phyloP scores from a whole-genome alignment of 2,329 filamentous ascomycete species.

The Penicillium sp. region DNA sequence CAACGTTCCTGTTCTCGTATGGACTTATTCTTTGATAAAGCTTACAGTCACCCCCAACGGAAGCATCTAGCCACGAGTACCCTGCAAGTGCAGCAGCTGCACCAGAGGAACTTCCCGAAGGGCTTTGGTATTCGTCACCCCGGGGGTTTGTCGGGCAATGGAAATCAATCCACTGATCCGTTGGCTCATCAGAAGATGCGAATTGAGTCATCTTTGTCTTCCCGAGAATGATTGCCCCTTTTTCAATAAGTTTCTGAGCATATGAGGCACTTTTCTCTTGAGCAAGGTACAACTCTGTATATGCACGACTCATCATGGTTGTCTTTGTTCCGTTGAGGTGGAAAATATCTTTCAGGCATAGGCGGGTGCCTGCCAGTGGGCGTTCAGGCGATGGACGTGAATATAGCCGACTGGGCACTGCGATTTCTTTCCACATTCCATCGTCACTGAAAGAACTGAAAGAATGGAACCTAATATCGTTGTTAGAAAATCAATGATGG shows the following conservation, averaged over 20 bases:
- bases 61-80: slow-evolving; percentile 44
- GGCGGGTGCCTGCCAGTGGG: background rate
- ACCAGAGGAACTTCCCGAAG: slow-evolving; percentile 41
- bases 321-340: background rate
- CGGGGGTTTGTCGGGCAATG: slow-evolving; percentile 43
- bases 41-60: background rate
- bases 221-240: background rate
- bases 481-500: background rate
- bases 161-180: slow-evolving; percentile 35
- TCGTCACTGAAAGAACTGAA: background rate
- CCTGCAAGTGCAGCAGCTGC: slow-evolving; percentile 39
- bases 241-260: slow-evolving; percentile 1
- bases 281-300: background rate
- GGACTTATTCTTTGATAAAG: too few species aligned
- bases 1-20: too few species aligned
- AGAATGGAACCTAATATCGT: background rate
- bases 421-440: background rate
- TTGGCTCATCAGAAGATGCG: slow-evolving; percentile 8
- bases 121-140: slow-evolving; percentile 51
- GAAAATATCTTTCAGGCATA: background rate
- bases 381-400: background rate
- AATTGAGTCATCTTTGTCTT: slow-evolving; percentile 6
- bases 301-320: background rate
- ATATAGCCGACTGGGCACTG: background rate
- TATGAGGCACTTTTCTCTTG: background rate